These are phyloP conservation scores for Ziziphus jujuba DNA, from an alignment of 306 rosid species.

Conservation along the genomic window DNA sequence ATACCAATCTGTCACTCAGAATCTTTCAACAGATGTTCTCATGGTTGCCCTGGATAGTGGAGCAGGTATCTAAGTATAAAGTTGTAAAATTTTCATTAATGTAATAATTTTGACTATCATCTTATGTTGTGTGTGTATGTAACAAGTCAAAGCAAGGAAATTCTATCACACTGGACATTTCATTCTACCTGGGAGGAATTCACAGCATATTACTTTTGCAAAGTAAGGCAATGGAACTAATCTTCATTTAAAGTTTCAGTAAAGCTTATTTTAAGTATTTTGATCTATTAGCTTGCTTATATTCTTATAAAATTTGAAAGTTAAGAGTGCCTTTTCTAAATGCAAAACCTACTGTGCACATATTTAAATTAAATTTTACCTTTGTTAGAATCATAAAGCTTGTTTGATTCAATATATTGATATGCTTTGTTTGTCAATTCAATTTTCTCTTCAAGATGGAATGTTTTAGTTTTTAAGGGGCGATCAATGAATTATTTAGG, in stretches of 20 bases:
- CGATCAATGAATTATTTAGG: neutral
- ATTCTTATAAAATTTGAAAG: slow-evolving; percentile 13
- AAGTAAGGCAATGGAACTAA: slow-evolving; percentile 56
- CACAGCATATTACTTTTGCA: slow-evolving; percentile 67
- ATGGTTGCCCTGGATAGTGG: slow-evolving; percentile 82
- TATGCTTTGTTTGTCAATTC: neutral
- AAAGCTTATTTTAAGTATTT: slow-evolving; percentile 22
- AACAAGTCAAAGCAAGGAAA: slow-evolving; percentile 64
- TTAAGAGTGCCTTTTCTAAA: no score
- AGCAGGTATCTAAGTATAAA: slow-evolving; percentile 60
- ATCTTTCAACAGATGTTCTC: slow-evolving; percentile 73
- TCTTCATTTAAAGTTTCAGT: slow-evolving; percentile 12
- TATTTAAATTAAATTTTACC: neutral
- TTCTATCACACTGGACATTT: slow-evolving; percentile 45
- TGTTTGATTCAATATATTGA: neutral
- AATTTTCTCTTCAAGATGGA: neutral
- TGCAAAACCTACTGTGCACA: neutral
- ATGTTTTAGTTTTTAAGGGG: neutral
- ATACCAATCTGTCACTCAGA: slow-evolving; percentile 51
- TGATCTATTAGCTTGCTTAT: slow-evolving; percentile 25
- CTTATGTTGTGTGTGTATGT: slow-evolving; percentile 23
- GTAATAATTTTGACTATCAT: slow-evolving; percentile 18
- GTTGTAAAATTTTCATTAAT: slow-evolving; percentile 20
- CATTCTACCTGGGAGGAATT: slow-evolving; percentile 82
- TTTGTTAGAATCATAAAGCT: neutral